A percentile compares a stretch with the other conserved stretches of the same genome.
These are phyloP conservation scores for Cladophialophora immunda DNA, from an alignment of 2,329 filamentous ascomycete species.

Conservation along the genomic window DNA sequence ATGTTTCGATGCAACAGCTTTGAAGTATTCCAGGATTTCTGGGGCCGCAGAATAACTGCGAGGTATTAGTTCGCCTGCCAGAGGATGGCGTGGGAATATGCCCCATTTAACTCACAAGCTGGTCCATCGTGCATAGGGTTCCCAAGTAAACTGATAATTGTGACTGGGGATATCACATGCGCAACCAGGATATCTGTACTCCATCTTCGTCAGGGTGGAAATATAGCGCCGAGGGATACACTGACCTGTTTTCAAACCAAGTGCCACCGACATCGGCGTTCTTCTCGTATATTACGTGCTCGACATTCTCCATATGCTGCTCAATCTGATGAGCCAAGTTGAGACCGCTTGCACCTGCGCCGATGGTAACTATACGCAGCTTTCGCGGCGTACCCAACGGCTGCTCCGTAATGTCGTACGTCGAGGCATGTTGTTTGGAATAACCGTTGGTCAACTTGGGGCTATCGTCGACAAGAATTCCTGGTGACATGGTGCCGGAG, in stretches of 20 bases:
- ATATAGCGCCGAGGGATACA: no score
- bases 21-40: no score
- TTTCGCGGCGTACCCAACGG: conserved; percentile 10
- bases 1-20: no score
- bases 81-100: no score
- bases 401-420: background rate
- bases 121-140: conserved; percentile 53
- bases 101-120: no score
- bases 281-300: conserved; percentile 55
- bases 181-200: conserved; percentile 47
- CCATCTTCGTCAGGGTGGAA: no score
- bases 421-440: no score
- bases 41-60: background rate
- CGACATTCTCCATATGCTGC: conserved; percentile 43
- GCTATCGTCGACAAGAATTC: no score
- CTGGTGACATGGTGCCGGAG: no score
- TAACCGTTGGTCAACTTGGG: no score
- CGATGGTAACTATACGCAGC: conserved; percentile 31
- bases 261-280: conserved; percentile 47
- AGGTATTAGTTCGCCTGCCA: no score
- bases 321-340: conserved; percentile 27
- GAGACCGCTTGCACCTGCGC: conserved; percentile 30
- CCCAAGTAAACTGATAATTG: conserved; percentile 55
- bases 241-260: no score
- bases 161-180: conserved; percentile 43